Evolutionary conservation across 768 basidiomycete genomes (phyloP).

Genomic region (Zangia roseola): DNA sequence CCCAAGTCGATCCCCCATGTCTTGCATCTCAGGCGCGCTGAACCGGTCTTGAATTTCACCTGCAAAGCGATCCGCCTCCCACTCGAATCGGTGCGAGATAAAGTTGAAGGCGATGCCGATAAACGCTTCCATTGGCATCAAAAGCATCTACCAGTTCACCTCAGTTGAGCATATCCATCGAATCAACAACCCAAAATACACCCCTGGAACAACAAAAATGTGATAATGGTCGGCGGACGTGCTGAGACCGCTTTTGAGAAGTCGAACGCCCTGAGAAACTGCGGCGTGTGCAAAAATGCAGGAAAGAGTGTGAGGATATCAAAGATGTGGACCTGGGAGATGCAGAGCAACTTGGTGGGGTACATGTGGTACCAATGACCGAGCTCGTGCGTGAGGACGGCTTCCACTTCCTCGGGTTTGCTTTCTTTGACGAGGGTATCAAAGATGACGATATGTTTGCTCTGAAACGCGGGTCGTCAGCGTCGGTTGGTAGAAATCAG

Average conservation of each 20-base stretch:
- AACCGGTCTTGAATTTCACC: conserved; percentile 61
- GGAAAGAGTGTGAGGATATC: conserved; percentile 84
- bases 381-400: conserved; percentile 95
- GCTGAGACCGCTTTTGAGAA: conserved; percentile 66
- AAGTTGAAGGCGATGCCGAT: conserved; percentile 76
- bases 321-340: conserved; percentile 88
- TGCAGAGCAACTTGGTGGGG: conserved; percentile 82
- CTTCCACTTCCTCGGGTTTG: conserved; percentile 90
- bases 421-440: conserved; percentile 94
- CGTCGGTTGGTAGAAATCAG: background rate
- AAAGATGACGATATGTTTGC: conserved; percentile 95
- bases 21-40: conserved; percentile 54
- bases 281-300: conserved; percentile 79
- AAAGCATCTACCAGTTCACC: conserved; percentile 54
- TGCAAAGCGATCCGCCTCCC: conserved; percentile 88
- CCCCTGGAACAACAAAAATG: conserved; percentile 84
- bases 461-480: conserved; percentile 38
- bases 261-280: conserved; percentile 77
- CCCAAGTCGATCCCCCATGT: conserved; percentile 85
- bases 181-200: background rate
- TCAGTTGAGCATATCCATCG: background rate
- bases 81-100: conserved; percentile 84
- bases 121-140: conserved; percentile 76
- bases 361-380: conserved; percentile 96
- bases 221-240: conserved; percentile 75